Conservation (phyloP, 2,329 filamentous ascomycete genomes). For the Claviceps africana region DNA sequence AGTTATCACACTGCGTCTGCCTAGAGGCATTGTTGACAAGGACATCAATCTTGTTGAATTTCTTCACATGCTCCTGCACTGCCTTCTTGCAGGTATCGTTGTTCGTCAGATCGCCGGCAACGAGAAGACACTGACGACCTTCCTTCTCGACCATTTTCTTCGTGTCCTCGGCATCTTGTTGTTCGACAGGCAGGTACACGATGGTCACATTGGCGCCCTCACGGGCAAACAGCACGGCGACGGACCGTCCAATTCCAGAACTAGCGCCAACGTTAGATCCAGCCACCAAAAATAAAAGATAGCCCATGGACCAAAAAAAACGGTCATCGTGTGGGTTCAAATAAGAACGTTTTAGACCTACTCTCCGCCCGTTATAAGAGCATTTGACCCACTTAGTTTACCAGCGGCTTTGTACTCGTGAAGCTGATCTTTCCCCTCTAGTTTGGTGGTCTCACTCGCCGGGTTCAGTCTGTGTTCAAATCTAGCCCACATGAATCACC, state of each 20-base stretch:
- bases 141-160: constrained; percentile 37
- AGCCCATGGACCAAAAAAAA: not conserved
- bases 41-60: constrained; percentile 31
- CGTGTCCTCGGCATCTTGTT: constrained; percentile 40
- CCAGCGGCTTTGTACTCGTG: constrained; percentile 28
- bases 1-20: constrained; percentile 38
- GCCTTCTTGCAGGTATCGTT: constrained; percentile 34
- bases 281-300: not conserved
- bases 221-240: constrained; percentile 41
- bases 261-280: constrained; percentile 14
- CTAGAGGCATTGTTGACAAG: constrained; percentile 47
- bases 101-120: constrained; percentile 34
- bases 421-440: constrained; percentile 24
- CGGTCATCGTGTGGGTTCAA: too few species aligned
- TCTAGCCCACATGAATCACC: constrained; percentile 7
- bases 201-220: constrained; percentile 45
- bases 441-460: constrained; percentile 24
- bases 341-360: constrained; percentile 17
- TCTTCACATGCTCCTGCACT: constrained; percentile 38
- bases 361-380: constrained; percentile 43
- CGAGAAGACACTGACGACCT: constrained; percentile 30
- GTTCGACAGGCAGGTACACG: constrained; percentile 40
- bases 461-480: constrained; percentile 25
- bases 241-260: constrained; percentile 39
- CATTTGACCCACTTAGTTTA: constrained; percentile 36